Percentiles rank a stretch among this genome's conserved stretches.
These are phyloP conservation scores for Pisolithus sp. DNA, from an alignment of 768 basidiomycete species.

Conservation along the genomic window DNA sequence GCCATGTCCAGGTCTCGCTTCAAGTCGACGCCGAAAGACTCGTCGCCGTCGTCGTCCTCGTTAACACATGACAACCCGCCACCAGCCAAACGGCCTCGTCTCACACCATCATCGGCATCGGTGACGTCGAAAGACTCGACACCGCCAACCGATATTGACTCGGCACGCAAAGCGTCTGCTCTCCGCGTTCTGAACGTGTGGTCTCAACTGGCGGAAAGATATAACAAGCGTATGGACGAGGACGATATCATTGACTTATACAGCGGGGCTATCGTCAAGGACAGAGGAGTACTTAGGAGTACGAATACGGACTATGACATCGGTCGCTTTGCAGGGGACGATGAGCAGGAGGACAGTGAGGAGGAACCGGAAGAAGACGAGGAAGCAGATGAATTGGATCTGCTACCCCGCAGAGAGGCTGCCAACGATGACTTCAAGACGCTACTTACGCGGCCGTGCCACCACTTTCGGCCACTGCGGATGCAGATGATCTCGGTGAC, in stretches of 20 bases:
- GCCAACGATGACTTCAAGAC: constrained; percentile 22
- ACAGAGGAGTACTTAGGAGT: constrained; percentile 58
- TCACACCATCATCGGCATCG: constrained; percentile 36
- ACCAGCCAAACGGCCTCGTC: constrained; percentile 45
- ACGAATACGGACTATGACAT: constrained; percentile 39
- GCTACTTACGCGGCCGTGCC: constrained; percentile 34
- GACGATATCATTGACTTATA: constrained; percentile 74
- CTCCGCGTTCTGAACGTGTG: constrained; percentile 56
- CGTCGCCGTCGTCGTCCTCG: neutral
- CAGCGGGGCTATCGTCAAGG: constrained; percentile 55
- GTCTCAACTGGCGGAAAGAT: constrained; percentile 63
- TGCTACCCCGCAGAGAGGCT: constrained; percentile 32
- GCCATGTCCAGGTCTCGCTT: neutral
- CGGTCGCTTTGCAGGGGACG: constrained; percentile 44
- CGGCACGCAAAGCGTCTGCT: constrained; percentile 47
- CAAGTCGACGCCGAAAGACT: neutral
- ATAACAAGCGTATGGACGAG: constrained; percentile 60
- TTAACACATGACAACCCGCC: constrained; percentile 30
- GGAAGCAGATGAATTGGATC: constrained; percentile 51
- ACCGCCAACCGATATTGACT: constrained; percentile 38
- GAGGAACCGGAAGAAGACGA: constrained; percentile 50
- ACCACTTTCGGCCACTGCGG: constrained; percentile 40
- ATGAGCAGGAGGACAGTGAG: constrained; percentile 35
- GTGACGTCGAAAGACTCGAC: constrained; percentile 19
- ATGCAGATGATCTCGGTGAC: constrained; percentile 57